Evolutionary conservation across 2,329 filamentous ascomycete genomes (phyloP), one percentile per base, ranked within the genome.

Genomic region (Thielaviopsis ethacetica): DNA sequence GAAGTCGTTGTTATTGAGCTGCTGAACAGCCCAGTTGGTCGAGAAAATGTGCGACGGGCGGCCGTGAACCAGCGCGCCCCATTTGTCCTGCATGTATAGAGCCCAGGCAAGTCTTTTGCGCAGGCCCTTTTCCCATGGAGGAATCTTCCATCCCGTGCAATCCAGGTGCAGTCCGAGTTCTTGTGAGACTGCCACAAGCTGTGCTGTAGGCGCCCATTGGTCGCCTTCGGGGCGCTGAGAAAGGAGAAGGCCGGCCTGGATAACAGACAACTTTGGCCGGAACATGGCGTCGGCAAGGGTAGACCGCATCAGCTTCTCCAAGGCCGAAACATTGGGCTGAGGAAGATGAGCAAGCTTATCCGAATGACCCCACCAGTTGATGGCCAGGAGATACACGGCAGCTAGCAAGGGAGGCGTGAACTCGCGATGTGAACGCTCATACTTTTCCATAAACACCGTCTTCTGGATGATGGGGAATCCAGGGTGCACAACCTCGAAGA

Each of bases 11-110:
- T 76, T 70, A 4, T 73, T 76, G n/a, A 88, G 77, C 6, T 75
- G 68, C 60, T 77, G 76, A 5, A 95, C 88, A 1, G 84, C 88
- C 89, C 89, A 95, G 69, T 94, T 82, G 53, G 76, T 72, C 21
- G 74, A 69, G 63, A 80, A 79, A 49, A 83, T 80, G 64, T 94
- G 89, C 4, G 88, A 93, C 0, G 89, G 90, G 12, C 89, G 83
- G 53, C 89, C 89, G 66, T 94, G 87, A 24, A 93, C 84, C 21
- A 95, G 75, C 1, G 89, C 84, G 17, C 86, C 88, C 90, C 90
- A 95, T 70, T 79, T 94, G 71, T 96, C 91, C 71, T 95, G 89
- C 85, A 94, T 91, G 68, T 93, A 95, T 56, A 95, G 71, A 1
- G 88, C 90, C 90, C 91, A 95, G 0, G 88, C 89, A 50, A 95